These are phyloP conservation scores for Xanthoceras sorbifolium DNA, from an alignment of 345 rosid species.

Conservation along the genomic window DNA sequence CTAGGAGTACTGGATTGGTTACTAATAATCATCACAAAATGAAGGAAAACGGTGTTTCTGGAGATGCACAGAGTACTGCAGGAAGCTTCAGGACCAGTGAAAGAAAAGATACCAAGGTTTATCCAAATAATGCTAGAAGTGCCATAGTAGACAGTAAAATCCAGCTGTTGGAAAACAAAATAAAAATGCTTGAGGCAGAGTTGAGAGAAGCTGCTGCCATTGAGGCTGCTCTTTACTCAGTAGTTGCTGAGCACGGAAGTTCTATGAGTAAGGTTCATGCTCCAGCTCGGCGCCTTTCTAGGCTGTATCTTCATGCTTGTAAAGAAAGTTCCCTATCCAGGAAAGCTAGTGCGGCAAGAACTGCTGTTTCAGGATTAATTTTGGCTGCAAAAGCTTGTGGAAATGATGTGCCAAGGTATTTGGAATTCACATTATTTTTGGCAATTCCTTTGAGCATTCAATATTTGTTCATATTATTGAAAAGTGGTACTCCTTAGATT, in stretches of 20 bases:
- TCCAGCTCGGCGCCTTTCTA: constrained; percentile 90
- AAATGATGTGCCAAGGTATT: constrained; percentile 91
- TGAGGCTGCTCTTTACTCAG: constrained; percentile 87
- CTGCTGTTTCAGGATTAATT: constrained; percentile 75
- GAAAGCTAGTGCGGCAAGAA: constrained; percentile 79
- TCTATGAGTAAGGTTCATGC: constrained; percentile 92
- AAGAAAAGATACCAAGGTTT: constrained; percentile 55
- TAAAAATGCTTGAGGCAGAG: constrained; percentile 83
- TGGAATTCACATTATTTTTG: not conserved
- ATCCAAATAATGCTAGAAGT: constrained; percentile 43
- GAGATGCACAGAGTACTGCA: constrained; percentile 26
- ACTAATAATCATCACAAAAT: constrained; percentile 34
- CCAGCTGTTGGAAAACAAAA: constrained; percentile 64
- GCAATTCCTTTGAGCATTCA: constrained; percentile 2
- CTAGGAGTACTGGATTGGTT: constrained; percentile 44
- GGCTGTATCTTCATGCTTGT: constrained; percentile 77
- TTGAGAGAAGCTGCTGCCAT: constrained; percentile 86
- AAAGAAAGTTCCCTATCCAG: constrained; percentile 51
- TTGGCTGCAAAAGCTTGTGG: constrained; percentile 94
- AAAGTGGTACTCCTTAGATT: not conserved
- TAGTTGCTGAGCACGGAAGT: constrained; percentile 90
- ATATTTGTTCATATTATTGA: not conserved
- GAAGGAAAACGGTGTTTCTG: constrained; percentile 33
- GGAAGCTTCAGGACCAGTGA: constrained; percentile 41
- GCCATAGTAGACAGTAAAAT: constrained; percentile 57